Base-by-base conservation (phyloP, 1,284 basidiomycete species). In the Naganishia albida region DNA sequence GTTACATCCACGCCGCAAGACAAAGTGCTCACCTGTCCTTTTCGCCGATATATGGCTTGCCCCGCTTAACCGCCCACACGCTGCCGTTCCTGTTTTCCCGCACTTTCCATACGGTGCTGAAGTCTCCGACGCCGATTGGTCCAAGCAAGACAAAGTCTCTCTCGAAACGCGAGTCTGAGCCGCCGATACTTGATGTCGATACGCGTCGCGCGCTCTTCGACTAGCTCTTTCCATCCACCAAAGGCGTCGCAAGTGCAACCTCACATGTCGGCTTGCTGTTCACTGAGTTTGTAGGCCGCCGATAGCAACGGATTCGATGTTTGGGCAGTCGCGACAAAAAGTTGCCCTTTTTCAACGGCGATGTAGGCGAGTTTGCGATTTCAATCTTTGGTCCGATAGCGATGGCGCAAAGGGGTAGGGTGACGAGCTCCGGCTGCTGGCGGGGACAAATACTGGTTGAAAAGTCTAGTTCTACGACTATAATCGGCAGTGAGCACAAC, bases 31-130 rank as follows among this genome's bases (percentile, higher is more conserved):
- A 92, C 89, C 92, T 84, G 80, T 96, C 93, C 76, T 88, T 87
- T 34, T 84, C 84, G 18, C 96, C 95, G 71, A 89, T 88, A 72
- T 95, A 94, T 46, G 87, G 85, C 80, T 95, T 94, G 54, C 91
- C 93, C 73, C 90, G 88, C 83, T 99, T 99, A 72, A 99, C 86
- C 2, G 95, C 96, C 78, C 85, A 96, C 28, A 91, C 80, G 50
- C 82, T 81, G 18, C 82, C 82, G 39, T 73, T 83, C 64, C 82
- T 80, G 78, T 88, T 88, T 72, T 86, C 84, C 63, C 85, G 83
- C 16, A 92, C 94, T 80, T 93, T 94, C 82, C 93, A 88, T 13
- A 93, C 94, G 71, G 89, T 88, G 40, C 93, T 93, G 79, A 98
- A 98, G 76, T 94, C 91, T 20, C 95, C 95, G 49, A 86, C 86